These are phyloP conservation scores for Crithidia sp. DNA, from an alignment of 208 protist genomes.

Conservation along the genomic window DNA sequence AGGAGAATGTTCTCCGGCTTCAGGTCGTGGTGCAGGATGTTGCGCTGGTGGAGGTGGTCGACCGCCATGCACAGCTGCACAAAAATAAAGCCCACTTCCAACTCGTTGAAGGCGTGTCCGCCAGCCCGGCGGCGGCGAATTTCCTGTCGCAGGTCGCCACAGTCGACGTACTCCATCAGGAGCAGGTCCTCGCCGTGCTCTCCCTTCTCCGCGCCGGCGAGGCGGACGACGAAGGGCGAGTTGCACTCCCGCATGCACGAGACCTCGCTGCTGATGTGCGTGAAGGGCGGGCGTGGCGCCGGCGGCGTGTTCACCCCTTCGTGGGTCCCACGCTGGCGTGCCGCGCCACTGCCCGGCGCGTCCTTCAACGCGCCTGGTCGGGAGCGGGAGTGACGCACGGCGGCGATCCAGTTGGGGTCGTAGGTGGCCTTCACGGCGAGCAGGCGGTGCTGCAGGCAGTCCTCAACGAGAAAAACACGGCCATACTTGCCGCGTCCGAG, in stretches of 20 bases:
- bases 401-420: slow-evolving; percentile 23
- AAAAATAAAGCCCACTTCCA: slow-evolving; percentile 62
- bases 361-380: too few species aligned
- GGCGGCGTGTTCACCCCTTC: background rate
- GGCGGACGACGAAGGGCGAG: slow-evolving; percentile 32
- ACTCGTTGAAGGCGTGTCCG: slow-evolving; percentile 44
- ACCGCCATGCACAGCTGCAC: slow-evolving; percentile 74
- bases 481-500: slow-evolving; percentile 33
- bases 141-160: slow-evolving; percentile 65
- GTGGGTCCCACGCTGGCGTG: too few species aligned
- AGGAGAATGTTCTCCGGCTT: slow-evolving; percentile 93
- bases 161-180: slow-evolving; percentile 79
- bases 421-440: slow-evolving; percentile 36
- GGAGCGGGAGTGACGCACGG: slow-evolving; percentile 16
- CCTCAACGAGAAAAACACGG: slow-evolving; percentile 29
- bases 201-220: slow-evolving; percentile 24
- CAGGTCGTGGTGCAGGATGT: slow-evolving; percentile 91
- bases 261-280: slow-evolving; percentile 34
- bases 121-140: slow-evolving; percentile 46
- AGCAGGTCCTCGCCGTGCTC: slow-evolving; percentile 55
- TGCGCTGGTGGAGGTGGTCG: slow-evolving; percentile 72
- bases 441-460: slow-evolving; percentile 27
- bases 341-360: too few species aligned
- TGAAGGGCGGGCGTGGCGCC: background rate
- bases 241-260: slow-evolving; percentile 38